Conservation (phyloP, 768 basidiomycete genomes). For the Termitomyces sp. region DNA sequence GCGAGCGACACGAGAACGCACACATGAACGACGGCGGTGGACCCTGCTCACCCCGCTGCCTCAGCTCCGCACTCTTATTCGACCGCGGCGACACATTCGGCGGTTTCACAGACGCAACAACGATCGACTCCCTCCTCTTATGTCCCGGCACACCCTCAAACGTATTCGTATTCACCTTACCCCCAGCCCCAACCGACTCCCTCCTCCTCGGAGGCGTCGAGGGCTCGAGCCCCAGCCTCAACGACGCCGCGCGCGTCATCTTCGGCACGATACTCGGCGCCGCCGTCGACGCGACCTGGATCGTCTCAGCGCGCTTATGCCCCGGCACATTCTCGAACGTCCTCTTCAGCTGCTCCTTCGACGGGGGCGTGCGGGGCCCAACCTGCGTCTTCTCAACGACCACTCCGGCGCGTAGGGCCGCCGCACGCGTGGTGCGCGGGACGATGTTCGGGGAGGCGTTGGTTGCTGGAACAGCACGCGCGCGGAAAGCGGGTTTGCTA, state of each 20-base stretch:
- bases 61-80: slow-evolving; percentile 75
- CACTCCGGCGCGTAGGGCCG: slow-evolving; percentile 65
- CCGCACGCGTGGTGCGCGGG: slow-evolving; percentile 73
- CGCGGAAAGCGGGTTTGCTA: slow-evolving; percentile 49
- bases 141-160: slow-evolving; percentile 86
- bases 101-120: slow-evolving; percentile 61
- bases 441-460: slow-evolving; percentile 61
- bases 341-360: slow-evolving; percentile 55
- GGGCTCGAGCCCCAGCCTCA: slow-evolving; percentile 51
- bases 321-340: slow-evolving; percentile 79
- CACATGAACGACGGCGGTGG: slow-evolving; percentile 70
- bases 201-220: slow-evolving; percentile 37
- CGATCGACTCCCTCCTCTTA: slow-evolving; percentile 70
- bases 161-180: slow-evolving; percentile 29
- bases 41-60: slow-evolving; percentile 53
- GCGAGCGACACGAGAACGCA: slow-evolving; percentile 28
- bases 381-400: slow-evolving; percentile 37
- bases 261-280: slow-evolving; percentile 68
- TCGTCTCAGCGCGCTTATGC: slow-evolving; percentile 67
- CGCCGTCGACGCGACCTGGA: slow-evolving; percentile 69
- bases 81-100: slow-evolving; percentile 66
- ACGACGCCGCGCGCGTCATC: slow-evolving; percentile 70
- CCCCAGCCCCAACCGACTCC: slow-evolving; percentile 28
- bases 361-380: slow-evolving; percentile 45
- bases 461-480: slow-evolving; percentile 62